A percentile compares a stretch with the other conserved stretches of the same genome.
phyloP scores from a whole-genome alignment of 208 protist species.

The Tritrichomonas foetus region DNA sequence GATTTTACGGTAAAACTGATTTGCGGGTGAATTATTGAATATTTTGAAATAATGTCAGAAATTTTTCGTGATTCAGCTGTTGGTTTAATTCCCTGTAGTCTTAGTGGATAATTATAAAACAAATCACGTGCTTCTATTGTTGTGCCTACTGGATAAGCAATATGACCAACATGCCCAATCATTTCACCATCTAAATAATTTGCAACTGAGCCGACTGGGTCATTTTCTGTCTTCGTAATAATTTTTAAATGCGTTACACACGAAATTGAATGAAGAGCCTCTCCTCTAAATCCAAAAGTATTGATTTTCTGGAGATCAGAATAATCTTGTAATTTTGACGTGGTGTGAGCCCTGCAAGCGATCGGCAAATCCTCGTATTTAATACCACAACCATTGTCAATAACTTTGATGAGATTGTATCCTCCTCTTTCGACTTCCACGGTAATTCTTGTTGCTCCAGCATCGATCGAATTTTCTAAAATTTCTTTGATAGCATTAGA shows the following conservation, averaged over 20 bases:
- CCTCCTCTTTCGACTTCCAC: conserved; percentile 45
- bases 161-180: not conserved
- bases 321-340: conserved; percentile 66
- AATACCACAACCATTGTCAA: conserved; percentile 2
- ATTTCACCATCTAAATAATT: not conserved
- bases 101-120: not conserved
- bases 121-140: not conserved
- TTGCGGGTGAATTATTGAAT: not conserved
- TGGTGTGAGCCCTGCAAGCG: conserved; percentile 52
- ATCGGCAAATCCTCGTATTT: not conserved
- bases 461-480: conserved; percentile 70
- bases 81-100: not conserved
- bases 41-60: not conserved
- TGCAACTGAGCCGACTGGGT: not conserved
- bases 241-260: not conserved
- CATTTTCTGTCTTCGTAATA: not conserved
- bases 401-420: not conserved
- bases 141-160: not conserved
- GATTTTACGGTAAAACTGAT: not conserved
- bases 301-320: conserved; percentile 63
- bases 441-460: conserved; percentile 60
- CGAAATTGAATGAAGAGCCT: conserved; percentile 80
- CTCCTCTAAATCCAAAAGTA: conserved; percentile 89
- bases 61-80: not conserved
- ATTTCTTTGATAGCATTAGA: conserved; percentile 67